Evolutionary conservation across 805 yeast genomes (phyloP).

Genomic region (Isabelozyma gotoi): DNA sequence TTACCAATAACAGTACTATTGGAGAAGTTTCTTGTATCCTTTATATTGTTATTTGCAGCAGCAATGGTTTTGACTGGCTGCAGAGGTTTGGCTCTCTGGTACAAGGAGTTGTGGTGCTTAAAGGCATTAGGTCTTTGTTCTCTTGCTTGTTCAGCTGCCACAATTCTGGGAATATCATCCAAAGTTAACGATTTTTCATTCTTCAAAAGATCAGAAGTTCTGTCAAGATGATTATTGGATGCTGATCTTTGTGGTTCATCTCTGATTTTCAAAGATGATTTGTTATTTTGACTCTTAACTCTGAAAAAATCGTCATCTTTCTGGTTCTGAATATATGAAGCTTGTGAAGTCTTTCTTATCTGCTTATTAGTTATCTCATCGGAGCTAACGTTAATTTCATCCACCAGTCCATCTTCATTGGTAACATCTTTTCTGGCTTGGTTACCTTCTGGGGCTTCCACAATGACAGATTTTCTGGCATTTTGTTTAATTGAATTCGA

Average conservation of each 20-base stretch:
- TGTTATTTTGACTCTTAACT: slow-evolving; percentile 22
- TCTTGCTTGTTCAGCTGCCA: slow-evolving; percentile 94
- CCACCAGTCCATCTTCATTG: slow-evolving; percentile 13
- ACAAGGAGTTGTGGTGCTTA: slow-evolving; percentile 64
- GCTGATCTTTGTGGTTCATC: slow-evolving; percentile 39
- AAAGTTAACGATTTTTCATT: slow-evolving; percentile 84
- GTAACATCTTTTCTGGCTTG: slow-evolving; percentile 29
- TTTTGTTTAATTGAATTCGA: slow-evolving; percentile 54
- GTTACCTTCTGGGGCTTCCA: slow-evolving; percentile 61
- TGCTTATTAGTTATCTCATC: too few relatives aligned
- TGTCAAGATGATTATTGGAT: slow-evolving; percentile 45
- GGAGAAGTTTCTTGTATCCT: not conserved
- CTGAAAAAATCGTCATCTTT: slow-evolving; percentile 10
- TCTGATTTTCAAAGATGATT: slow-evolving; percentile 25
- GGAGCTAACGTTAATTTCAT: slow-evolving; percentile 9
- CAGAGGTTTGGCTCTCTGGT: slow-evolving; percentile 31
- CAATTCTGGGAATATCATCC: slow-evolving; percentile 96
- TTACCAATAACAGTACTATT: not conserved
- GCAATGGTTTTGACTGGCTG: slow-evolving; percentile 22
- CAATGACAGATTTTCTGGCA: slow-evolving; percentile 63
- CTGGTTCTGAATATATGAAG: slow-evolving; percentile 24
- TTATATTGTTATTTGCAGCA: slow-evolving; percentile 10
- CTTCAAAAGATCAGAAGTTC: slow-evolving; percentile 68
- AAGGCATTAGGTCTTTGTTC: slow-evolving; percentile 92
- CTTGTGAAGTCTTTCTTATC: slow-evolving; percentile 22